These are phyloP conservation scores for Fusarium lyarnte DNA, from an alignment of 2,329 filamentous ascomycete species.

Conservation along the genomic window DNA sequence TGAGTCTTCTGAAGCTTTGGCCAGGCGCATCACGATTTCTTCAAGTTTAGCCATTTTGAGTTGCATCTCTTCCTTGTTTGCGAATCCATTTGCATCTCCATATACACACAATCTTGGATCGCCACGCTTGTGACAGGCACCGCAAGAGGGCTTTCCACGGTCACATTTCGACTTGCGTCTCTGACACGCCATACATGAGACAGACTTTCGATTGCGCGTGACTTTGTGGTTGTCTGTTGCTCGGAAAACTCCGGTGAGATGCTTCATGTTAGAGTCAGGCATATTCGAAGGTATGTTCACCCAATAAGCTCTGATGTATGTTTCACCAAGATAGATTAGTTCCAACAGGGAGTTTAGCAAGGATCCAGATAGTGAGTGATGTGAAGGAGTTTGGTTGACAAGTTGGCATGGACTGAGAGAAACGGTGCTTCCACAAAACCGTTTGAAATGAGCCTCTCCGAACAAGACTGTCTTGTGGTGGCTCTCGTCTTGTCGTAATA, in stretches of 20 bases:
- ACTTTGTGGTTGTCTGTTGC: slow-evolving; percentile 47
- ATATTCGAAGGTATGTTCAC: slow-evolving; percentile 16
- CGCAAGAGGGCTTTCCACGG: slow-evolving; percentile 51
- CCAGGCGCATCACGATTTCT: slow-evolving; percentile 52
- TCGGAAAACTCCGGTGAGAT: slow-evolving; percentile 50
- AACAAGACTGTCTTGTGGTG: not conserved
- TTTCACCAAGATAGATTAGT: not conserved
- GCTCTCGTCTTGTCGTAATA: not conserved
- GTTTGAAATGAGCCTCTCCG: not conserved
- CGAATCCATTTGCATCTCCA: slow-evolving; percentile 27
- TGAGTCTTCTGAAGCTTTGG: slow-evolving; percentile 29
- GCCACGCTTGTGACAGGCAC: slow-evolving; percentile 52
- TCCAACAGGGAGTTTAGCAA: not conserved
- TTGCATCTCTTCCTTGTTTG: slow-evolving; percentile 50
- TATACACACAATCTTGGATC: slow-evolving; percentile 49
- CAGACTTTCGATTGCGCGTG: slow-evolving; percentile 53
- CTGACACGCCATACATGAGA: slow-evolving; percentile 56
- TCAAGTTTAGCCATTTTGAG: slow-evolving; percentile 53
- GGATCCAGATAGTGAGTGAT: not conserved
- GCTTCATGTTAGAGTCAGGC: slow-evolving; percentile 35
- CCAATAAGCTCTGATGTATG: not conserved
- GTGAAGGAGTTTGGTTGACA: not conserved
- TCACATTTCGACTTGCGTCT: slow-evolving; percentile 56
- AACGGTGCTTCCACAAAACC: not conserved
- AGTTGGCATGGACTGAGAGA: not conserved